phyloP scores from a whole-genome alignment of 495 filamentous ascomycete genomes.

The Glonium stellatum region DNA sequence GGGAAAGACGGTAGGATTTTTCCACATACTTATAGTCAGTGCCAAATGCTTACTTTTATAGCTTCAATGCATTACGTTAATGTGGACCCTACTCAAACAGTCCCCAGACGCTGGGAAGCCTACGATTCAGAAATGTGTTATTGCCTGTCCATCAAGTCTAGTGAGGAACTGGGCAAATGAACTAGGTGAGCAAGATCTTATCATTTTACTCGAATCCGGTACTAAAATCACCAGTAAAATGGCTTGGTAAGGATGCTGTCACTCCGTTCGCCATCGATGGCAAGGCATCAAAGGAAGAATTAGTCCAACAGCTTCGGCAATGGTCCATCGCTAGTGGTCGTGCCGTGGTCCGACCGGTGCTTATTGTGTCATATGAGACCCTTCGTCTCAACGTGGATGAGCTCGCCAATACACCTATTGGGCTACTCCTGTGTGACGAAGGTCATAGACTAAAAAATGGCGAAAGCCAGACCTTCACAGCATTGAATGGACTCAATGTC shows the following conservation, averaged over 20 bases:
- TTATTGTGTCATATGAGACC: conserved; percentile 99
- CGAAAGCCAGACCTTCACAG: conserved; percentile 88
- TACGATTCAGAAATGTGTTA: conserved; percentile 94
- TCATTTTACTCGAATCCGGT: neutral
- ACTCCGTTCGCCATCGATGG: conserved; percentile 95
- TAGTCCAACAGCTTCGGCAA: conserved; percentile 82
- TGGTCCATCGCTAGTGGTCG: conserved; percentile 89
- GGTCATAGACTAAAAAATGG: conserved; percentile 98
- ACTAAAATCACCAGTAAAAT: conserved; percentile 56
- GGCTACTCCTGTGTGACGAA: conserved; percentile 94
- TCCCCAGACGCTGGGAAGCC: conserved; percentile 88
- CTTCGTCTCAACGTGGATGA: conserved; percentile 85
- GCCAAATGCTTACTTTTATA: conserved; percentile 41
- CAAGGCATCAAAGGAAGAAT: conserved; percentile 89
- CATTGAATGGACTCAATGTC: conserved; percentile 84
- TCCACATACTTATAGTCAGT: conserved; percentile 34
- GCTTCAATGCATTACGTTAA: conserved; percentile 69
- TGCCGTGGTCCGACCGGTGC: conserved; percentile 85
- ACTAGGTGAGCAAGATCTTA: conserved; percentile 37
- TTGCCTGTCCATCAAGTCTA: conserved; percentile 95
- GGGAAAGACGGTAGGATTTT: conserved; percentile 72
- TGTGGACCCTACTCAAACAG: conserved; percentile 97
- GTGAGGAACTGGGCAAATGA: conserved; percentile 99
- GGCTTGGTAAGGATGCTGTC: conserved; percentile 87
- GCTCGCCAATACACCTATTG: conserved; percentile 78